Evolutionary conservation across 805 yeast genomes (phyloP), one percentile per base, ranked within the genome.

Genomic region (Nakazawaea laoshanensis): DNA sequence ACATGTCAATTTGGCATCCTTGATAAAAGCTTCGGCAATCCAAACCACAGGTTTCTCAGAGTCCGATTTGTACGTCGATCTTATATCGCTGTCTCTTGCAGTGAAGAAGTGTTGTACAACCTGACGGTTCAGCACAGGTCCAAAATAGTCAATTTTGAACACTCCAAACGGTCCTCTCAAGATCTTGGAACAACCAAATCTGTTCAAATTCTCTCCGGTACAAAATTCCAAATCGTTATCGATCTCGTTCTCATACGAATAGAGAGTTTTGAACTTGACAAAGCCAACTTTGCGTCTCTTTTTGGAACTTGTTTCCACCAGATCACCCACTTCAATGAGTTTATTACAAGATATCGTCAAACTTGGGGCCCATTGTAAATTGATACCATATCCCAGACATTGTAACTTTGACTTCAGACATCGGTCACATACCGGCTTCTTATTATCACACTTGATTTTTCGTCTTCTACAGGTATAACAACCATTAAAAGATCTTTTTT

Each of bases 391-490:
- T 1, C 78, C 77, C 12, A 52, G 57, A 52, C 79, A 73, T 7
- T 50, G 49, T 4, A 63, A 36, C 3, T 59, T 57, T 3, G 74
- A 64, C 40, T 60, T 66, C 25, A 37, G 43, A 49, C 78, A 72
- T 33, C 76, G 53, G 20, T 43, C 30, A 43, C 78, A 72, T 12
- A 37, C 40, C 2, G 77, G 77, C 34, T 55, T 53, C 4, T 49
- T 40, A 9, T 65, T 57, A 45, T 70, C 77, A 49, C 78, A 72
- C 45, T 69, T 69, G 42, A 71, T 68, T 41, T 69, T 70, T 17
- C 77, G 52, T 15, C 53, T 45, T 24, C 78, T 53, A 42, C 78
- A 72, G 5, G 77, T 72, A 59, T 70, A 67, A 48, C 78, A 72
- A 4, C 78, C 78, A 28, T 63, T 55, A 46, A 69, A 69, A 1